Evolutionary conservation across 163 green algal genomes (phyloP).

Genomic region (Scenedesmus sp.): DNA sequence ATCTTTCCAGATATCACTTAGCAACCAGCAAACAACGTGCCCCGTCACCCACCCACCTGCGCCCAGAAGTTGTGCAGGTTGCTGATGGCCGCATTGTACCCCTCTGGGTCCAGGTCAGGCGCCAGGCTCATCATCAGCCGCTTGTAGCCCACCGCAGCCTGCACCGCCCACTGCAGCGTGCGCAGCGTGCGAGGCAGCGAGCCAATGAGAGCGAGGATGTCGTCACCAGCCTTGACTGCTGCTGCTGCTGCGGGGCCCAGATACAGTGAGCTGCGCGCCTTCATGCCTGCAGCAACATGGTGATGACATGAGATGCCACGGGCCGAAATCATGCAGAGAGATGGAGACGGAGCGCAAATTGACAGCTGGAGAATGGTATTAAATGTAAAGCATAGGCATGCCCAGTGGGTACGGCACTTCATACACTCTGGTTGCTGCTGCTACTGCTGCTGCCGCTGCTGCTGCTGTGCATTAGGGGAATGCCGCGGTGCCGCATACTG

Average conservation of each 20-base stretch:
- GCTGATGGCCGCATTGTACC: constrained; percentile 1
- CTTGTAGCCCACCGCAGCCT: constrained; percentile 47
- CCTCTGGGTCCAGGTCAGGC: constrained; percentile 22
- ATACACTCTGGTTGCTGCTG: background rate
- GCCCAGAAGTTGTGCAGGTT: constrained; percentile 48
- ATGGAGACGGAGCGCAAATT: background rate
- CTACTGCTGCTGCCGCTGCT: background rate
- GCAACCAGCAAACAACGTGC: too few relatives aligned
- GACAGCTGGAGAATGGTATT: background rate
- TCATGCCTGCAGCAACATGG: background rate
- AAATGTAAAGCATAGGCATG: background rate
- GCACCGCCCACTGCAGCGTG: constrained; percentile 46
- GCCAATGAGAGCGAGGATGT: constrained; percentile 7
- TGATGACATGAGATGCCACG: background rate
- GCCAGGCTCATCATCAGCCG: constrained; percentile 20
- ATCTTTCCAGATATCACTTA: too few relatives aligned
- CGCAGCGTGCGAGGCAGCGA: constrained; percentile 47
- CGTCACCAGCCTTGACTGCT: constrained; percentile 37
- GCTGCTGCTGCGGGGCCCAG: constrained; percentile 12
- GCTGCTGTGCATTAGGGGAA: background rate
- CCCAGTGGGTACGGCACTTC: background rate
- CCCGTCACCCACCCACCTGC: background rate
- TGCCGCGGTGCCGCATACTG: background rate
- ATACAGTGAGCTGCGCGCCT: background rate
- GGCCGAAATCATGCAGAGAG: background rate